A percentile compares a stretch with the other conserved stretches of the same genome.
These are phyloP conservation scores for Aquilaria sinensis DNA, from an alignment of 345 rosid genomes.

Conservation along the genomic window DNA sequence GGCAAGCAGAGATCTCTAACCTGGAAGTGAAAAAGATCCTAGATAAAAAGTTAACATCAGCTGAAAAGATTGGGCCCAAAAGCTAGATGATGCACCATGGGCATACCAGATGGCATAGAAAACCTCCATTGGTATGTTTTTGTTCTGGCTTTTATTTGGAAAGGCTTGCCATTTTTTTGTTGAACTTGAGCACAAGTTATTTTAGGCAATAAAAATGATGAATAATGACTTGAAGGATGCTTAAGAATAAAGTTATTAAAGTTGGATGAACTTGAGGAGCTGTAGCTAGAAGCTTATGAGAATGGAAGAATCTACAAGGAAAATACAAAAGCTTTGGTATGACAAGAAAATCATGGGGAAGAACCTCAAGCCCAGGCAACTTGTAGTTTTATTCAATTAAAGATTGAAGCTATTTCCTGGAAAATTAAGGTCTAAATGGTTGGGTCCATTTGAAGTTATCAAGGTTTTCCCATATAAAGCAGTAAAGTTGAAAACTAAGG, in stretches of 20 bases:
- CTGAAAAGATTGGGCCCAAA: too few species aligned
- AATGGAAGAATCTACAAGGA: not conserved
- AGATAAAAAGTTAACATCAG: not conserved
- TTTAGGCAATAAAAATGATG: too few species aligned
- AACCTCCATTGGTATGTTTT: too few species aligned
- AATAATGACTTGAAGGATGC: not conserved
- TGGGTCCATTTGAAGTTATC: not conserved
- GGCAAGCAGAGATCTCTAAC: not conserved
- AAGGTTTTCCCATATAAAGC: not conserved
- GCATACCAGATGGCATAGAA: too few species aligned
- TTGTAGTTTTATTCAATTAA: not conserved
- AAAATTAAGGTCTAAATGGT: not conserved
- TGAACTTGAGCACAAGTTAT: too few species aligned
- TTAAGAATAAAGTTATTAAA: too few species aligned
- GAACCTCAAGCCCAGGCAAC: not conserved
- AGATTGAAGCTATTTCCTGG: too few species aligned
- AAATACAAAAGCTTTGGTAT: not conserved
- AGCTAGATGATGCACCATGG: too few species aligned
- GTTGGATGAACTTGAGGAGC: not conserved
- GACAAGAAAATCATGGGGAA: too few species aligned
- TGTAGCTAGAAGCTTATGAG: not conserved
- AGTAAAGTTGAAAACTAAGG: too few species aligned
- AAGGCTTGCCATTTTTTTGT: too few species aligned
- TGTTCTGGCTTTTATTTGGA: too few species aligned
- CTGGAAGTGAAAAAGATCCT: not conserved